These are phyloP conservation scores for Perkinsus marinus DNA, from an alignment of 169 alveolate genomes.

Conservation along the genomic window DNA sequence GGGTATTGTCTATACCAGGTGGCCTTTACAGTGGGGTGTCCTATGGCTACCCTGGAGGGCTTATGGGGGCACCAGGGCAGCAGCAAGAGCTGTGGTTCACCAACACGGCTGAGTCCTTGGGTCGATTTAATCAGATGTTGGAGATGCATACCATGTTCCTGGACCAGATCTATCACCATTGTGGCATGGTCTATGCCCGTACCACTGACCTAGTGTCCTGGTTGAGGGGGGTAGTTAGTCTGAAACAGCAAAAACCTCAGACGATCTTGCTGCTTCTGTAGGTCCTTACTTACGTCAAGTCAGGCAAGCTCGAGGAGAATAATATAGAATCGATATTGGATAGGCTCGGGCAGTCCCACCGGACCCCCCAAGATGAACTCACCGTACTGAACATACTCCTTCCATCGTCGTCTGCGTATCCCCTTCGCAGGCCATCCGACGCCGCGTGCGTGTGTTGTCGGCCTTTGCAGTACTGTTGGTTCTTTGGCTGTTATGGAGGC, in stretches of 20 bases:
- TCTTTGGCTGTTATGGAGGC: neutral
- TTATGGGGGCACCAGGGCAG: neutral
- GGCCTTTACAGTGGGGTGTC: neutral
- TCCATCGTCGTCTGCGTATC: neutral
- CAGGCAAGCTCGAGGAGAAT: neutral
- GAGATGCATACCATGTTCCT: no score
- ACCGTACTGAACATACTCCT: neutral
- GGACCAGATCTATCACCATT: no score
- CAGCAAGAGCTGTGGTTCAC: neutral
- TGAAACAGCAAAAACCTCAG: no score
- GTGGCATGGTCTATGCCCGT: no score
- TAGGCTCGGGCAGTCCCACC: neutral
- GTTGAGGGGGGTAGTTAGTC: no score
- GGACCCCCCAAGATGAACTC: neutral
- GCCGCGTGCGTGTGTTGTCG: neutral
- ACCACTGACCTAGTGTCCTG: no score
- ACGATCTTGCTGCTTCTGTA: no score
- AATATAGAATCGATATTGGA: neutral
- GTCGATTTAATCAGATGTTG: no score
- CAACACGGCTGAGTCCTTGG: no score
- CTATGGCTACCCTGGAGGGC: neutral
- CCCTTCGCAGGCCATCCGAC: neutral
- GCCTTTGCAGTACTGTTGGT: neutral
- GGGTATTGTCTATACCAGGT: neutral
- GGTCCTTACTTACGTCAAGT: neutral